These are phyloP conservation scores for Leccinellum albellum DNA, from an alignment of 768 basidiomycete genomes.

Conservation along the genomic window DNA sequence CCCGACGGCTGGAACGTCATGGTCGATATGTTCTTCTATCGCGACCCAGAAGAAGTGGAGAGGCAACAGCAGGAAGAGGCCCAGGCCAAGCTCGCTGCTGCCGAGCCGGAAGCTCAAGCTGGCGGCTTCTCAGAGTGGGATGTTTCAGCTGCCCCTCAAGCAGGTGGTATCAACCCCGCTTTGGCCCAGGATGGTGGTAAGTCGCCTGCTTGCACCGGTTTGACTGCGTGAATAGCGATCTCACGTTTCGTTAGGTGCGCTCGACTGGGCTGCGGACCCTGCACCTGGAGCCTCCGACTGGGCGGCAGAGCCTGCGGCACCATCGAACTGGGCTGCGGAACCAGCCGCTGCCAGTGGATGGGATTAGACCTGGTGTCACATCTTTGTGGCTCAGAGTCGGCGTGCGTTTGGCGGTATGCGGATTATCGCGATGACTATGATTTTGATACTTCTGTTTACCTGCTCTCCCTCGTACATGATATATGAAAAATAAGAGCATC, in stretches of 20 bases:
- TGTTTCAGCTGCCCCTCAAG: slow-evolving; percentile 59
- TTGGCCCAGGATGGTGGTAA: slow-evolving; percentile 60
- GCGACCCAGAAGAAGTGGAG: slow-evolving; percentile 99
- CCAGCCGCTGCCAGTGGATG: slow-evolving; percentile 23
- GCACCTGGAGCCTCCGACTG: slow-evolving; percentile 64
- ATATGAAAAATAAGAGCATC: slow-evolving; percentile 14
- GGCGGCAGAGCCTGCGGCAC: slow-evolving; percentile 68
- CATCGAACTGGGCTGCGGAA: slow-evolving; percentile 36
- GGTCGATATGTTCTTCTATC: slow-evolving; percentile 99
- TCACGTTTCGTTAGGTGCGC: slow-evolving; percentile 43
- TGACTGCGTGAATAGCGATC: neutral
- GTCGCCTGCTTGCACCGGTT: slow-evolving; percentile 1
- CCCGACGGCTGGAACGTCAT: slow-evolving; percentile 96
- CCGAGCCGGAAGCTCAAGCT: slow-evolving; percentile 54
- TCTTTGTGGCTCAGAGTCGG: slow-evolving; percentile 1
- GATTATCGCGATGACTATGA: slow-evolving; percentile 20
- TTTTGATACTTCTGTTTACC: slow-evolving; percentile 14
- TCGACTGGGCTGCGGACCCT: slow-evolving; percentile 82
- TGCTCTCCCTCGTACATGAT: slow-evolving; percentile 15
- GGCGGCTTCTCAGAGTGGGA: slow-evolving; percentile 68
- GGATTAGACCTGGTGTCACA: slow-evolving; percentile 19
- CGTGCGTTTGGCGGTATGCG: slow-evolving; percentile 7
- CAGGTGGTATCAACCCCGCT: slow-evolving; percentile 74
- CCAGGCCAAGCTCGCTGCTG: slow-evolving; percentile 67
- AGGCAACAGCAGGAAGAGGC: slow-evolving; percentile 95